phyloP scores from a whole-genome alignment of 1,139 yeast genomes.

The Zygoascus hellenicus region DNA sequence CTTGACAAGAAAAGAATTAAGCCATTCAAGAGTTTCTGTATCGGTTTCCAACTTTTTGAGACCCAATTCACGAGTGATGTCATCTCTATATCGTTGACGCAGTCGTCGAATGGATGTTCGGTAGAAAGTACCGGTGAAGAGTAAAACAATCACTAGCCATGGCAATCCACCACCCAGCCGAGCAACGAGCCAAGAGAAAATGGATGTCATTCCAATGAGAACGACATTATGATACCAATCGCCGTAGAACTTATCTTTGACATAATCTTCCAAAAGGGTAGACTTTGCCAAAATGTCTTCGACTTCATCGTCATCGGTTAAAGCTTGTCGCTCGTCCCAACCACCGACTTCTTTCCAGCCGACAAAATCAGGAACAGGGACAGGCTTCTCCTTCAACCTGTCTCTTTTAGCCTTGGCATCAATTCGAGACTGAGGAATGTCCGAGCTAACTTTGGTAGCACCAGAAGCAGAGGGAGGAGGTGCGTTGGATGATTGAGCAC shows the following conservation, averaged over 20 bases:
- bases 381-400: slow-evolving; percentile 10
- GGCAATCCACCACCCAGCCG: slow-evolving; percentile 72
- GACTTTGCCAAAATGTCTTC: slow-evolving; percentile 61
- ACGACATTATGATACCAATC: slow-evolving; percentile 94
- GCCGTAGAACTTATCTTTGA: slow-evolving; percentile 73
- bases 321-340: slow-evolving; percentile 52
- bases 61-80: slow-evolving; percentile 79
- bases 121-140: slow-evolving; percentile 59
- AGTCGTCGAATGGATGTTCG: slow-evolving; percentile 79
- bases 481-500: slow-evolving; percentile 3
- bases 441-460: slow-evolving; percentile 6
- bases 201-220: slow-evolving; percentile 55
- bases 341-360: slow-evolving; percentile 97
- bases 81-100: slow-evolving; percentile 66
- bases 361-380: slow-evolving; percentile 31
- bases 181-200: slow-evolving; percentile 75
- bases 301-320: slow-evolving; percentile 55
- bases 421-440: slow-evolving; percentile 4
- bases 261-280: slow-evolving; percentile 62
- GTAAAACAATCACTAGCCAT: slow-evolving; percentile 66
- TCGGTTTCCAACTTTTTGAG: slow-evolving; percentile 77
- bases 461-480: slow-evolving; percentile 9
- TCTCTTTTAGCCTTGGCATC: slow-evolving; percentile 5
- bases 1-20: slow-evolving; percentile 77
- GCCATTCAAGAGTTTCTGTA: slow-evolving; percentile 93